Evolutionary conservation across 1,139 yeast species (phyloP).

Genomic region (Yamadazyma sp.): DNA sequence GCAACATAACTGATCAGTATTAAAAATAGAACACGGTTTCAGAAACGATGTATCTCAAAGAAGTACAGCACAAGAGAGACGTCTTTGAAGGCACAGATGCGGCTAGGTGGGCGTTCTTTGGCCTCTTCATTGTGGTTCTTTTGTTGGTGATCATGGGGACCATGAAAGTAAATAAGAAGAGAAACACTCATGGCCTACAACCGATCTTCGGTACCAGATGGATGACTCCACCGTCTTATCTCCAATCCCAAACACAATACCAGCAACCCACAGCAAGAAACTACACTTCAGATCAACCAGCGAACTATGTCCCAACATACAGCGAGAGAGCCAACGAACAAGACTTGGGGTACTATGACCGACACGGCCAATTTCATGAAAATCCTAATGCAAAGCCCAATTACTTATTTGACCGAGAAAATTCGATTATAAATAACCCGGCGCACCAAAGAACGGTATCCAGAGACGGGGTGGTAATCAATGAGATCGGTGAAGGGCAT

Average conservation of each 20-base stretch:
- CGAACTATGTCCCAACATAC: conserved; percentile 62
- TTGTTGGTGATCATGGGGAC: conserved; percentile 51
- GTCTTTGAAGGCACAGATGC: conserved; percentile 31
- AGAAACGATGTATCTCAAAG: not conserved
- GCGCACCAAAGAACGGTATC: conserved; percentile 22
- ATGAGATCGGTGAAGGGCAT: conserved; percentile 5
- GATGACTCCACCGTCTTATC: conserved; percentile 89
- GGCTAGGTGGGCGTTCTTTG: conserved; percentile 60
- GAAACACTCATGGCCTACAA: conserved; percentile 59
- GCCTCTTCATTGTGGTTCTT: conserved; percentile 49
- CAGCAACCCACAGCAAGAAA: conserved; percentile 40
- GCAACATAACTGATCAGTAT: no score
- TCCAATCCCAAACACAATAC: conserved; percentile 68
- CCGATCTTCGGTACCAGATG: conserved; percentile 86
- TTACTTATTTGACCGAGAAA: conserved; percentile 1
- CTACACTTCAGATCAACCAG: conserved; percentile 28
- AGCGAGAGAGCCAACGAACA: conserved; percentile 63
- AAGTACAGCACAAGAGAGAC: conserved; percentile 12
- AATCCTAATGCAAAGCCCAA: conserved; percentile 29
- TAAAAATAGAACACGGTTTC: no score
- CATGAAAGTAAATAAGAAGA: conserved; percentile 56
- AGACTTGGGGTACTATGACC: conserved; percentile 83
- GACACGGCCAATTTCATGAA: conserved; percentile 55
- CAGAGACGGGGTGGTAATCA: conserved; percentile 15
- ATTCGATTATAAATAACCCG: conserved; percentile 7